phyloP scores from a whole-genome alignment of 331 rosid species.

The Rosa hybrid region DNA sequence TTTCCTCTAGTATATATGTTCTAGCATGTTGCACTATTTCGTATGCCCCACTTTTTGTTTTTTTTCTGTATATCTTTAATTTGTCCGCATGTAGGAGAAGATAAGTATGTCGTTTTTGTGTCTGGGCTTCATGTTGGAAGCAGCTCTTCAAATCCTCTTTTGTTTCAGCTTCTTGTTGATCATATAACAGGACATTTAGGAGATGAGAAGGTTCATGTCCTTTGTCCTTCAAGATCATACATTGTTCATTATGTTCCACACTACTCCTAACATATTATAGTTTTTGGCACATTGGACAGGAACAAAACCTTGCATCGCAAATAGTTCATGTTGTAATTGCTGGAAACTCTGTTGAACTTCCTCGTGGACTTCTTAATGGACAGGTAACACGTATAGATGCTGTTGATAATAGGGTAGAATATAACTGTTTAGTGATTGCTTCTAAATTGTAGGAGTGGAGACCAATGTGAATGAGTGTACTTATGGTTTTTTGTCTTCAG shows the following conservation, averaged over 20 bases:
- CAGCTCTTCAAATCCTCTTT: slow-evolving; percentile 78
- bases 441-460: neutral
- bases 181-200: slow-evolving; percentile 97
- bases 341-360: slow-evolving; percentile 85
- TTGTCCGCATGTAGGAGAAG: slow-evolving; percentile 66
- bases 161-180: slow-evolving; percentile 90
- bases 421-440: neutral
- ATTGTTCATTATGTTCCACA: neutral
- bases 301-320: slow-evolving; percentile 79
- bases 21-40: neutral
- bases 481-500: neutral
- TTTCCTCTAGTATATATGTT: neutral
- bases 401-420: neutral
- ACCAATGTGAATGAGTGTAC: neutral
- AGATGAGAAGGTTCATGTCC: slow-evolving; percentile 69
- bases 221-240: slow-evolving; percentile 30
- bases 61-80: slow-evolving; percentile 20
- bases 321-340: slow-evolving; percentile 77
- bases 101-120: slow-evolving; percentile 75
- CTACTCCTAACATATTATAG: slow-evolving; percentile 25
- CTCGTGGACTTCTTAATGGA: slow-evolving; percentile 67
- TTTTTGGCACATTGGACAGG: slow-evolving; percentile 52
- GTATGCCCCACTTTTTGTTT: neutral
- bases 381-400: slow-evolving; percentile 52
- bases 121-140: slow-evolving; percentile 87